Evolutionary conservation across 2,329 filamentous ascomycete genomes (phyloP).

Genomic region (Hypoxylon sp.): DNA sequence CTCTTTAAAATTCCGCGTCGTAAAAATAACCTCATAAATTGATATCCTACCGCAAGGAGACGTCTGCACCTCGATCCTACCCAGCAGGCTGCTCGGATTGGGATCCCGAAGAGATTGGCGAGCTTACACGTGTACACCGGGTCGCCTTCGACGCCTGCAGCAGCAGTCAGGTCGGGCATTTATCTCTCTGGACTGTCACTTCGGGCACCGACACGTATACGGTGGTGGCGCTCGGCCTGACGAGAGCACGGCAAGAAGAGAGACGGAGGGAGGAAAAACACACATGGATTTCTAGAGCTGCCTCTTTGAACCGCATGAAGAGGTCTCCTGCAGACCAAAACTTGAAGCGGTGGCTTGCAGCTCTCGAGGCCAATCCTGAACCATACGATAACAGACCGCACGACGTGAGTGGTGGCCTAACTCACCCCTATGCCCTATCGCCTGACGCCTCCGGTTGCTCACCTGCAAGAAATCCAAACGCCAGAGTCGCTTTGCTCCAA

Average conservation of each 20-base stretch:
- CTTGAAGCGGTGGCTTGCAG: constrained; percentile 6
- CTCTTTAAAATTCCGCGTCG: constrained; percentile 4
- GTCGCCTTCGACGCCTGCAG: constrained; percentile 18
- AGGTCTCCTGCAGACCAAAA: constrained; percentile 21
- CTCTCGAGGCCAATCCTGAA: constrained; percentile 7
- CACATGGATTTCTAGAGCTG: constrained; percentile 8
- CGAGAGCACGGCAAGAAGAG: constrained; percentile 1
- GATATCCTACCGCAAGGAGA: constrained; percentile 21
- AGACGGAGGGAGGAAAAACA: too few relatives aligned
- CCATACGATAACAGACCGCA: constrained; percentile 20
- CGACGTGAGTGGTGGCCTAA: constrained; percentile 19
- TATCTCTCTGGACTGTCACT: constrained; percentile 20
- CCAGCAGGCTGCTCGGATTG: constrained; percentile 20
- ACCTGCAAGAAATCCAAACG: constrained; percentile 13
- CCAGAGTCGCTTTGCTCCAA: constrained; percentile 7
- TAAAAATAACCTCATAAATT: constrained; percentile 24
- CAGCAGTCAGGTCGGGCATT: constrained; percentile 19
- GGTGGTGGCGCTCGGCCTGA: constrained; percentile 15
- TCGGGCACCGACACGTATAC: constrained; percentile 35
- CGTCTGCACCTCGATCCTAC: constrained; percentile 5
- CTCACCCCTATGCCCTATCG: neutral
- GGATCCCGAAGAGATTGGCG: constrained; percentile 26
- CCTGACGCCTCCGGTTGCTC: constrained; percentile 23
- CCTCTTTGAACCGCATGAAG: constrained; percentile 6
- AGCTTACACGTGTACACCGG: constrained; percentile 35